Evolutionary conservation across 2,329 filamentous ascomycete species (phyloP).

Genomic region (Talaromyces sp.): DNA sequence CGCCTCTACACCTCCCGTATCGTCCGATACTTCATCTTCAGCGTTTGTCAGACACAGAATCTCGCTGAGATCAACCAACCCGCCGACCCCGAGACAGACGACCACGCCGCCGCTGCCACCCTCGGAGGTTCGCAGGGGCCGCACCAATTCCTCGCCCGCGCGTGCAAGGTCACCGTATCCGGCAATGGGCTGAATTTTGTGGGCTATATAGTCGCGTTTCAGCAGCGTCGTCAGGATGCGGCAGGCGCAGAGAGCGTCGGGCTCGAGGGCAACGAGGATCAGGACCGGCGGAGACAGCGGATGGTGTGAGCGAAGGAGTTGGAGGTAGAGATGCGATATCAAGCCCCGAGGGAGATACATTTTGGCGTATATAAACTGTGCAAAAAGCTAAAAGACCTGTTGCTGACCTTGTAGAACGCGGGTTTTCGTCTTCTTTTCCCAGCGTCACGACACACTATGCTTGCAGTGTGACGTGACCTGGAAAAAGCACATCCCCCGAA

Average conservation of each 20-base stretch:
- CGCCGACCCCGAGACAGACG: constrained; percentile 86
- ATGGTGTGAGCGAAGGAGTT: constrained; percentile 80
- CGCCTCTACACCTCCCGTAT: constrained; percentile 80
- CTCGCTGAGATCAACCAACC: constrained; percentile 78
- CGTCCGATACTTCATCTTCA: constrained; percentile 53
- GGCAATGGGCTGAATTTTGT: constrained; percentile 92
- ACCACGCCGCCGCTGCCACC: constrained; percentile 86
- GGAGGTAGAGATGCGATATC: constrained; percentile 84
- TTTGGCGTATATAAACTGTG: constrained; percentile 13
- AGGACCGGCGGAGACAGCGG: constrained; percentile 87
- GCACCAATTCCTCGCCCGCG: constrained; percentile 71
- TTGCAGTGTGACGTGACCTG: background rate
- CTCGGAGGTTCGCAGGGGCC: constrained; percentile 76
- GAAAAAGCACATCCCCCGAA: background rate
- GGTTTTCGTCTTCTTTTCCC: background rate
- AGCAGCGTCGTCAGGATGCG: constrained; percentile 89
- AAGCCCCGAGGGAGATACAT: constrained; percentile 95
- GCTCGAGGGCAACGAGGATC: constrained; percentile 86
- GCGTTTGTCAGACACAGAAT: constrained; percentile 68
- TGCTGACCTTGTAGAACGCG: background rate
- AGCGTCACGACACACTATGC: background rate
- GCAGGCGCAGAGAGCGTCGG: constrained; percentile 91
- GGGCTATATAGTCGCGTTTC: constrained; percentile 94
- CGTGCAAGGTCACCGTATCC: constrained; percentile 85
- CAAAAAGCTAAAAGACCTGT: background rate